Evolutionary conservation across 805 yeast species (phyloP).

Genomic region (Starmerella apis): DNA sequence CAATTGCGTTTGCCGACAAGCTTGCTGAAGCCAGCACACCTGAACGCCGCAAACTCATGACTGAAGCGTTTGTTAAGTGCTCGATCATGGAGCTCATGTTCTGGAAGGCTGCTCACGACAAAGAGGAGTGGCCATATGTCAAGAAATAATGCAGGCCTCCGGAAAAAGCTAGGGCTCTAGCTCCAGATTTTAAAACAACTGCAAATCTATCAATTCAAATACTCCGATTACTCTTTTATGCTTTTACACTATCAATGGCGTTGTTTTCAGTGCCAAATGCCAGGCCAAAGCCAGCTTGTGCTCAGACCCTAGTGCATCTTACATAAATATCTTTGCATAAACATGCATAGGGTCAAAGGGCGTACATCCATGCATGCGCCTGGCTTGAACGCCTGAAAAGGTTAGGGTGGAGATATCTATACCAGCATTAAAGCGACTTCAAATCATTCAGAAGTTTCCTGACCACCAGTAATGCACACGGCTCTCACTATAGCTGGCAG

Average conservation of each 20-base stretch:
- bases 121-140: slow-evolving; percentile 18
- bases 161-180: not conserved
- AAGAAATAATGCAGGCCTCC: not conserved
- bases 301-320: not conserved
- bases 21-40: slow-evolving; percentile 17
- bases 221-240: not conserved
- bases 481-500: slow-evolving; percentile 42
- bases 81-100: slow-evolving; percentile 21
- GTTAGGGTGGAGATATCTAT: not conserved
- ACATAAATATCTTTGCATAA: not conserved
- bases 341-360: too few species aligned
- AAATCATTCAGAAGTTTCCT: too few species aligned
- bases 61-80: slow-evolving; percentile 17
- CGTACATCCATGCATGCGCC: not conserved
- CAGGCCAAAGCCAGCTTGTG: not conserved
- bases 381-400: not conserved
- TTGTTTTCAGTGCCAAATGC: not conserved
- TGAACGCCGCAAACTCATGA: slow-evolving; percentile 18
- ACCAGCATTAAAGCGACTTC: not conserved
- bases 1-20: slow-evolving; percentile 12
- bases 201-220: not conserved
- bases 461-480: slow-evolving; percentile 4
- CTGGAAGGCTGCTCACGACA: slow-evolving; percentile 21
- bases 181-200: not conserved
- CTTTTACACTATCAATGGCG: not conserved